These are phyloP conservation scores for Exophiala sp. DNA, from an alignment of 2,329 filamentous ascomycete species.

Conservation along the genomic window DNA sequence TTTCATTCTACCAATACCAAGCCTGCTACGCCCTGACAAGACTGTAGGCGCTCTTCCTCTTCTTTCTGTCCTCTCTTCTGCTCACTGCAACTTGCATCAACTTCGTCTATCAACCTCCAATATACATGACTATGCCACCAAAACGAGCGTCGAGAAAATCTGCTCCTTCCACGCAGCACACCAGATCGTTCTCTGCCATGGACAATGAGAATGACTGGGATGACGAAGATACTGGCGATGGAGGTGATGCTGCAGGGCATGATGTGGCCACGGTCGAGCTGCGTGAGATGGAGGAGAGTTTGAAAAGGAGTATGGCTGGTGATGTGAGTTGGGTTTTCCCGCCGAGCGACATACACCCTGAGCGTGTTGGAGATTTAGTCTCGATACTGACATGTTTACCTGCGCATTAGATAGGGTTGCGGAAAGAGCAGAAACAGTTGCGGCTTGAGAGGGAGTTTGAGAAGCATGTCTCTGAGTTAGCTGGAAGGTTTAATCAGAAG, in stretches of 20 bases:
- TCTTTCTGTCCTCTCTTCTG: background rate
- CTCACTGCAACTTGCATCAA: background rate
- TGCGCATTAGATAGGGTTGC: conserved; percentile 6
- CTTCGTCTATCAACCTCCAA: background rate
- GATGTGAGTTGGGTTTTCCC: conserved; percentile 17
- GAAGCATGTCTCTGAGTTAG: conserved; percentile 1
- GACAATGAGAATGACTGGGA: background rate
- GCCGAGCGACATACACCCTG: background rate
- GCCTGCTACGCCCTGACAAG: background rate
- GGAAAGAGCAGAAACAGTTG: conserved; percentile 19
- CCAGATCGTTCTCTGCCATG: background rate
- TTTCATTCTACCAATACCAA: background rate
- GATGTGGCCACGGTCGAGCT: background rate
- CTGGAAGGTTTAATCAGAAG: conserved; percentile 7
- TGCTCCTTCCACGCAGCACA: background rate
- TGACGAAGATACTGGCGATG: background rate
- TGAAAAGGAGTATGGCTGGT: conserved; percentile 13
- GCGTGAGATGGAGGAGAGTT: conserved; percentile 4
- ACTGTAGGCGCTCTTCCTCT: background rate
- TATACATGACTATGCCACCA: background rate
- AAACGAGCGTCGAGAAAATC: background rate
- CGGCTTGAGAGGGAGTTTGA: conserved; percentile 18
- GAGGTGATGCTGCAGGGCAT: background rate
- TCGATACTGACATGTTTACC: no score
- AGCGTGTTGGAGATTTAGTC: background rate